Conservation (phyloP, 495 filamentous ascomycete genomes). For the Paragyromitra xinjiangensis region DNA sequence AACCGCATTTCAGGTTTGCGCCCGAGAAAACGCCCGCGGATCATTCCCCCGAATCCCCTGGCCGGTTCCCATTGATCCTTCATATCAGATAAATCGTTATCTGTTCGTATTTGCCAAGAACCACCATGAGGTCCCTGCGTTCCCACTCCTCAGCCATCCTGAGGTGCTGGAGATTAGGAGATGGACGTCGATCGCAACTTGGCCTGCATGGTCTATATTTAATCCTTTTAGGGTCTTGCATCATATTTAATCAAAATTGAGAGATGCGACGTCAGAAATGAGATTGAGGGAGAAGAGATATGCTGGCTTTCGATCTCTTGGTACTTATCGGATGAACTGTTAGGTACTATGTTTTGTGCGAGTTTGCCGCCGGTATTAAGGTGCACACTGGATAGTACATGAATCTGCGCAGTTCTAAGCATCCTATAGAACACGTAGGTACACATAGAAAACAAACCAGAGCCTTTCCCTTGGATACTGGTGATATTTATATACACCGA, state of each 20-base stretch:
- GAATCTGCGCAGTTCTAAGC: not conserved
- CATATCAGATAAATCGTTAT: slow-evolving; percentile 30
- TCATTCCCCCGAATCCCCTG: not conserved
- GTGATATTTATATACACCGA: not conserved
- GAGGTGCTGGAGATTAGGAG: not conserved
- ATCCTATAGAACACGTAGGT: not conserved
- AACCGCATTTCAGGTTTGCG: not conserved
- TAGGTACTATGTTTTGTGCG: not conserved
- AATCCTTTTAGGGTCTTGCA: slow-evolving; percentile 4
- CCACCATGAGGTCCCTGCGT: slow-evolving; percentile 28
- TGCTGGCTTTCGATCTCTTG: not conserved
- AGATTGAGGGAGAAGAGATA: not conserved
- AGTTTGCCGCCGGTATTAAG: not conserved
- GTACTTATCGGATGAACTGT: slow-evolving; percentile 2
- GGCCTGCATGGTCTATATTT: slow-evolving; percentile 35
- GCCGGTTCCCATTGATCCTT: not conserved
- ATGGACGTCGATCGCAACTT: slow-evolving; percentile 21
- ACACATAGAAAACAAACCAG: not conserved
- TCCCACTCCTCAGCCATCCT: slow-evolving; percentile 5
- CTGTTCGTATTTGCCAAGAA: slow-evolving; percentile 12
- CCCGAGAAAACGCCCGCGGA: slow-evolving; percentile 3
- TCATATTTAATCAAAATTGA: not conserved
- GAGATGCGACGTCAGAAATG: not conserved
- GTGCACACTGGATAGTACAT: not conserved
- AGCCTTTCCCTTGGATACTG: not conserved